phyloP scores from a whole-genome alignment of 2,329 filamentous ascomycete species.

The Scytalidium lignicola region DNA sequence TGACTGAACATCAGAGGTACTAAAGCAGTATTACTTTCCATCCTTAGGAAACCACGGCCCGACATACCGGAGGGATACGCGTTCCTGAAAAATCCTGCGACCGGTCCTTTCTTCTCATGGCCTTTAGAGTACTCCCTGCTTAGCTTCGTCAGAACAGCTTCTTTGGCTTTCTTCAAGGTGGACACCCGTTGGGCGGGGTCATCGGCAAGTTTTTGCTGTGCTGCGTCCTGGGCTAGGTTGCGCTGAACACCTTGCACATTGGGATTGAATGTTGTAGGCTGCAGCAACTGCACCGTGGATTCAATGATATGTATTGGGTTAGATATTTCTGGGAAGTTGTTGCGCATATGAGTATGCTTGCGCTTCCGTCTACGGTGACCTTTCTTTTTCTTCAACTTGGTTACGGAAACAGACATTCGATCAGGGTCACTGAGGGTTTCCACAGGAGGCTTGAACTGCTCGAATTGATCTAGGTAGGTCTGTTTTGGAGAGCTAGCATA shows the following conservation, averaged over 20 bases:
- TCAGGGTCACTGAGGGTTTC: conserved; percentile 5
- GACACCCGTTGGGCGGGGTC: conserved; percentile 49
- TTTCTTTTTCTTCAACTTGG: conserved; percentile 43
- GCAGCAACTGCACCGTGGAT: conserved; percentile 36
- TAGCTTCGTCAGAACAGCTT: conserved; percentile 55
- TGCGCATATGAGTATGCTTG: conserved; percentile 30
- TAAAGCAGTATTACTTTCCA: conserved; percentile 48
- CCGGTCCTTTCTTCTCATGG: conserved; percentile 18
- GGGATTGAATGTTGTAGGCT: conserved; percentile 49
- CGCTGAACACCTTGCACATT: conserved; percentile 54
- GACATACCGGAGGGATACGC: conserved; percentile 18
- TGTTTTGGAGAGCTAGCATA: conserved; percentile 17
- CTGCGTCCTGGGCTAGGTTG: conserved; percentile 51
- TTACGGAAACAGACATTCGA: conserved; percentile 30
- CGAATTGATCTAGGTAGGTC: conserved; percentile 17
- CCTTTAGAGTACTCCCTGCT: conserved; percentile 42
- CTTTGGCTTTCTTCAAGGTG: conserved; percentile 54
- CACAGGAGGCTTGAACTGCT: conserved; percentile 12
- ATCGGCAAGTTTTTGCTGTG: conserved; percentile 51
- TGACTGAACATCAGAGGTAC: conserved; percentile 58
- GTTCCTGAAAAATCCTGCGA: conserved; percentile 20
- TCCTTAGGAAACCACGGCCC: conserved; percentile 13
- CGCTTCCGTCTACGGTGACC: conserved; percentile 21
- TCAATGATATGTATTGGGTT: conserved; percentile 18
- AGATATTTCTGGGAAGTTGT: conserved; percentile 14